A percentile compares a stretch with the other conserved stretches of the same genome.
These are phyloP conservation scores for Tetrastigma voinierianum DNA, from an alignment of 164 flowering plant species.

Conservation along the genomic window DNA sequence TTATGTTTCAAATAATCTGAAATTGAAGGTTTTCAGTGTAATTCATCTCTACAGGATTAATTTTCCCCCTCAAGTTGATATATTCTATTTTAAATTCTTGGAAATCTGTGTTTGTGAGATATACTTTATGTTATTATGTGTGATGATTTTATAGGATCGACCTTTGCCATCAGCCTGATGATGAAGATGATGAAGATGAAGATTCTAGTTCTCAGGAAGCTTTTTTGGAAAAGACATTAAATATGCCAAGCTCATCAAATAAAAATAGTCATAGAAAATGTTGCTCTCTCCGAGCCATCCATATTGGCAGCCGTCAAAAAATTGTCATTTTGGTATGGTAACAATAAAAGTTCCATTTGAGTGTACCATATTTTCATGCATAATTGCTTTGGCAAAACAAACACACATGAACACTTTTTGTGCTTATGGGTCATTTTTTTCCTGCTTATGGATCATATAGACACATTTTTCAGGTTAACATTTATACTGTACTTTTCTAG, in stretches of 20 bases:
- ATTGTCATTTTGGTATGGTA: constrained; percentile 70
- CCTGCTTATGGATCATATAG: not conserved
- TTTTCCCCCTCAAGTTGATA: not conserved
- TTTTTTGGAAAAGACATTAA: constrained; percentile 46
- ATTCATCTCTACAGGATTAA: too few species aligned
- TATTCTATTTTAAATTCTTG: not conserved
- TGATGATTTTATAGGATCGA: constrained; percentile 69
- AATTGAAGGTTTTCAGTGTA: not conserved
- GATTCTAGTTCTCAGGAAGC: constrained; percentile 46
- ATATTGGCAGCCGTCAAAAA: constrained; percentile 79
- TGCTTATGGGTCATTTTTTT: not conserved
- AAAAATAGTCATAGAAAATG: constrained; percentile 46
- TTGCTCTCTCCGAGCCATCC: constrained; percentile 43
- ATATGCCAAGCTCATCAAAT: constrained; percentile 29
- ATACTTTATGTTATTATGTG: constrained; percentile 14
- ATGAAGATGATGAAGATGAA: constrained; percentile 85
- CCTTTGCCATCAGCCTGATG: constrained; percentile 89
- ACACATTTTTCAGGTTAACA: not conserved
- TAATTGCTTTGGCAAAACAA: not conserved
- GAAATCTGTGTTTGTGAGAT: constrained; percentile 3
- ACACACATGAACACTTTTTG: not conserved
- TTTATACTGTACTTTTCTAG: constrained; percentile 31
- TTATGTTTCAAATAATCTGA: not conserved
- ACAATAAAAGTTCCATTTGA: constrained; percentile 3
- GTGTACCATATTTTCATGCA: not conserved